Evolutionary conservation across 805 yeast species (phyloP).

Genomic region (Spathaspora boniae): DNA sequence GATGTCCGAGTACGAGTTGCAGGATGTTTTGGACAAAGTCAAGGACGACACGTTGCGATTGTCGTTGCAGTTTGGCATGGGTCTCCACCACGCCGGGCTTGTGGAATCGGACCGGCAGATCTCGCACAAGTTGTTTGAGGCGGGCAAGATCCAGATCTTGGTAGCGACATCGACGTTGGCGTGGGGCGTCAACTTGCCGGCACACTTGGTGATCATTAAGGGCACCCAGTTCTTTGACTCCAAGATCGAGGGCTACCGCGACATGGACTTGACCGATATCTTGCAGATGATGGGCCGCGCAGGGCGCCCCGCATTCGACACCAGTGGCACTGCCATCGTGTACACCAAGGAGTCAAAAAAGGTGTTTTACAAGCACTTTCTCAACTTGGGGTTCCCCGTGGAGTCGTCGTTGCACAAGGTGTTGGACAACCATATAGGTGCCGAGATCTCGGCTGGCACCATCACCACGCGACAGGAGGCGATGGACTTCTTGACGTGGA

Average conservation of each 20-base stretch:
- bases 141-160: constrained; percentile 66
- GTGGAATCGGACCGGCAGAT: constrained; percentile 70
- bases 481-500: constrained; percentile 72
- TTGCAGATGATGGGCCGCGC: constrained; percentile 86
- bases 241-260: constrained; percentile 65
- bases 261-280: constrained; percentile 81
- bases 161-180: constrained; percentile 82
- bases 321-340: constrained; percentile 73
- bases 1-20: constrained; percentile 64
- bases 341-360: constrained; percentile 74
- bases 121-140: constrained; percentile 66
- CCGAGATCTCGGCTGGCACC: constrained; percentile 72
- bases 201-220: constrained; percentile 72
- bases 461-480: constrained; percentile 65
- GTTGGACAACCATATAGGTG: constrained; percentile 77
- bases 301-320: constrained; percentile 78
- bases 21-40: constrained; percentile 47
- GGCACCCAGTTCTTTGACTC: constrained; percentile 69
- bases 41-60: constrained; percentile 80
- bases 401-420: constrained; percentile 76
- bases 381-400: constrained; percentile 79
- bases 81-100: constrained; percentile 78
- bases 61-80: constrained; percentile 76
- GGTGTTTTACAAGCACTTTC: constrained; percentile 70
- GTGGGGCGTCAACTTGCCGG: constrained; percentile 85